phyloP scores from a whole-genome alignment of 306 rosid species.

The Fagus crenata region DNA sequence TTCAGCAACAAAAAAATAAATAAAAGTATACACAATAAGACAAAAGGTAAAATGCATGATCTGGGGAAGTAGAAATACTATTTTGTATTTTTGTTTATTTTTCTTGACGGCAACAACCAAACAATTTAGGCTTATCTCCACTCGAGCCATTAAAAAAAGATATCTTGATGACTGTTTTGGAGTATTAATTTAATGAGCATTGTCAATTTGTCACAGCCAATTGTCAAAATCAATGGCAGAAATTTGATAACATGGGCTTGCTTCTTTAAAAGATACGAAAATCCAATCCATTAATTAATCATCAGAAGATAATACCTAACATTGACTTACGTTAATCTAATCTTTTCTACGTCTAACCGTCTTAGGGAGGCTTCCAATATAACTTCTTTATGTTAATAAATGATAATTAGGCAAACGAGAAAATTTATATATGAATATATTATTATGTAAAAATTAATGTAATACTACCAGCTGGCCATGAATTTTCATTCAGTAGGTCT shows the following conservation, averaged over 20 bases:
- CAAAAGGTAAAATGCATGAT: no score
- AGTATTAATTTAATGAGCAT: background rate
- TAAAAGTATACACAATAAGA: no score
- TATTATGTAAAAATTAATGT: no score
- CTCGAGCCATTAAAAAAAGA: background rate
- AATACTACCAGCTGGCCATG: constrained; percentile 3
- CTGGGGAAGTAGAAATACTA: no score
- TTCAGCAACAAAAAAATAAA: no score
- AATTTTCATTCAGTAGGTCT: background rate
- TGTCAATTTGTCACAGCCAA: background rate
- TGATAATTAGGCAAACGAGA: background rate
- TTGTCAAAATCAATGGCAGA: background rate
- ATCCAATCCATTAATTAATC: constrained; percentile 9
- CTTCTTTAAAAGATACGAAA: background rate
- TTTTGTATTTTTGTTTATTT: no score
- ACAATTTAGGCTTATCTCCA: background rate
- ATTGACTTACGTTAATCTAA: constrained; percentile 16
- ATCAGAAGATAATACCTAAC: constrained; percentile 20
- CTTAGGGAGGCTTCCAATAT: no score
- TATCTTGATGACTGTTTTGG: background rate
- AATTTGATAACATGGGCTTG: background rate
- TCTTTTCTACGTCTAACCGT: background rate
- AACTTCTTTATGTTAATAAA: background rate
- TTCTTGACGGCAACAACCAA: no score
- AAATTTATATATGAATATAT: background rate